Evolutionary conservation across 306 rosid genomes (phyloP).

Genomic region (Macrotyloma uniflorum): DNA sequence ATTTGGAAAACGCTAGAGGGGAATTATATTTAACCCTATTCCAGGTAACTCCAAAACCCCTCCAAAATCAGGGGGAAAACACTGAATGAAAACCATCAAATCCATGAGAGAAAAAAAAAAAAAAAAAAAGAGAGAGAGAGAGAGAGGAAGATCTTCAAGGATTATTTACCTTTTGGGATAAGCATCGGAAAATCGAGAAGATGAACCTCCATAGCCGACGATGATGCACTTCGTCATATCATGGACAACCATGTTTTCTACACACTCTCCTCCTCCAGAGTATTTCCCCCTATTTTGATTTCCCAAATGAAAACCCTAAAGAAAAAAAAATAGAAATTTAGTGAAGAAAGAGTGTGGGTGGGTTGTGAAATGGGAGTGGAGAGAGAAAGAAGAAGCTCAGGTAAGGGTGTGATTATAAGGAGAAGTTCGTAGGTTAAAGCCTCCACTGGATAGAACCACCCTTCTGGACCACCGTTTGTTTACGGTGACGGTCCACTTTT

Average conservation of each 20-base stretch:
- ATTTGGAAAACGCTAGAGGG: conserved; percentile 57
- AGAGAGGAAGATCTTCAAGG: conserved; percentile 50
- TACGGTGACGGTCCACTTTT: conserved; percentile 53
- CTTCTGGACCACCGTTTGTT: conserved; percentile 49
- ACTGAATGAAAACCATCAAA: conserved; percentile 64
- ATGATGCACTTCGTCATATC: conserved; percentile 67
- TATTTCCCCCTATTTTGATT: conserved; percentile 9
- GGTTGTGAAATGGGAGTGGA: neutral
- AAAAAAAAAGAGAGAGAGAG: neutral
- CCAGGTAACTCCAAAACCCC: conserved; percentile 56
- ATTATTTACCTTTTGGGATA: conserved; percentile 78
- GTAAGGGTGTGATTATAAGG: conserved; percentile 50
- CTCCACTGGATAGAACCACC: conserved; percentile 60
- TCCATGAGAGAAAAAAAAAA: conserved; percentile 42
- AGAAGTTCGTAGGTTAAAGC: conserved; percentile 46
- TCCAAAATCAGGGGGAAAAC: conserved; percentile 65
- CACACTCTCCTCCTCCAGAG: conserved; percentile 24
- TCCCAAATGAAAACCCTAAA: conserved; percentile 26
- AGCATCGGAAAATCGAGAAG: conserved; percentile 73
- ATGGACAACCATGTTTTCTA: conserved; percentile 61
- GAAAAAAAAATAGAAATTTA: neutral
- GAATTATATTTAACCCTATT: conserved; percentile 52
- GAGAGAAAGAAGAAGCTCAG: conserved; percentile 40
- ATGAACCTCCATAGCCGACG: conserved; percentile 60
- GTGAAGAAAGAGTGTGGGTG: neutral